Base-by-base conservation (phyloP, 345 rosid genomes). In the Psidium guajava region DNA sequence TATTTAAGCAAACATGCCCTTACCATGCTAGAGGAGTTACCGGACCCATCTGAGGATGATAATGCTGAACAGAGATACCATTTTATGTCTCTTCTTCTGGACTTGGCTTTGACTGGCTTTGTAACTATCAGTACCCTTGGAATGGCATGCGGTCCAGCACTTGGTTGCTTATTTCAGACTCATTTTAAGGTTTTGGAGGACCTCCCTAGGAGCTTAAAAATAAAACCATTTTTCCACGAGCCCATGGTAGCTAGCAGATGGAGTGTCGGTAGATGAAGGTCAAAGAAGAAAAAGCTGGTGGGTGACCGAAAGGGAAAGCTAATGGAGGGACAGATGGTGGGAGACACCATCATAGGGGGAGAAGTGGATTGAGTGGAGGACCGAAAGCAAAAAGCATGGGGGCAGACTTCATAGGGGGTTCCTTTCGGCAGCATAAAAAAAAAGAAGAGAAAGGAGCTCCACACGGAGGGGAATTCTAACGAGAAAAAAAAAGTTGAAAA, bases 111-210 rank as follows among this genome's bases (percentile, higher is more conserved):
- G 1, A 98, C 99, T 3, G 99, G 97, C 82, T 98, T 98, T 91
- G 99, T 98, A 85, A 98, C 99, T 93, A 99, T 98, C 86, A 98
- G 99, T 94, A 99, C 99, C 88, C 96, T 98, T 51, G 99, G 99
- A 88, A 96, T 98, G 99, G 99, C 99, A 25, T 96, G 98, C 89
- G 99, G 99, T 90, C 99, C 99, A 64, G 99, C 98, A 54, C 94
- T 98, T 58, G 99, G 98, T 83, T 99, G 98, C 87, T 86, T 98
- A 84, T 97, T 96, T 82, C 99, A 96, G 89, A 86, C 88, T 32
- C 91, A 93, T 81, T 96, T 96, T 88, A 96, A 91, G 90, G 88
- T 98, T n/a, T 98, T 87, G 91, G 44, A 88, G 99, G 96, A 89
- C 99, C 99, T 21, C 73, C 89, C 81, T 94, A 42, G 88, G 95